These are phyloP conservation scores for Thielaviopsis cerberus DNA, from an alignment of 2,329 filamentous ascomycete genomes.

Conservation along the genomic window DNA sequence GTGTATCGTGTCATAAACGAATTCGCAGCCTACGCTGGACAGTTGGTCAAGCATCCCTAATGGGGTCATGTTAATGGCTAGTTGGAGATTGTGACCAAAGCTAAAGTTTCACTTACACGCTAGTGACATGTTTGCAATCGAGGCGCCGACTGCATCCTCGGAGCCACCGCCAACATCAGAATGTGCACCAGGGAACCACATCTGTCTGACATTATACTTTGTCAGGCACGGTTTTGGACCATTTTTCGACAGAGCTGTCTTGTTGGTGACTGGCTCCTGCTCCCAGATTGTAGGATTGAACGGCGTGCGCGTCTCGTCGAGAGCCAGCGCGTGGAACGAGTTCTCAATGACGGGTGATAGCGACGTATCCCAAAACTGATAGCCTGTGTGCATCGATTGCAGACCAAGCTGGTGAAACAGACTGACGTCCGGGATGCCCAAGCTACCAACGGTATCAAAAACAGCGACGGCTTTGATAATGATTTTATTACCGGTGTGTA, in stretches of 20 bases:
- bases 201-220: slow-evolving; percentile 26
- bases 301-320: slow-evolving; percentile 36
- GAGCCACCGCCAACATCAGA: slow-evolving; percentile 52
- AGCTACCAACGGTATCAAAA: slow-evolving; percentile 26
- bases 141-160: slow-evolving; percentile 21
- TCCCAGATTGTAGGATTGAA: slow-evolving; percentile 40
- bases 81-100: neutral
- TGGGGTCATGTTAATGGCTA: neutral
- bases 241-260: slow-evolving; percentile 13
- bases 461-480: slow-evolving; percentile 26
- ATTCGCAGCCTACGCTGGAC: slow-evolving; percentile 31
- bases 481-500: slow-evolving; percentile 1
- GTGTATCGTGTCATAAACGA: slow-evolving; percentile 21
- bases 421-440: slow-evolving; percentile 25
- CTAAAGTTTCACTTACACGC: slow-evolving; percentile 18
- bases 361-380: slow-evolving; percentile 34
- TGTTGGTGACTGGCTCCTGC: slow-evolving; percentile 22
- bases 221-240: slow-evolving; percentile 1
- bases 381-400: slow-evolving; percentile 26
- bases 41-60: slow-evolving; percentile 40
- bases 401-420: slow-evolving; percentile 30
- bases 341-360: slow-evolving; percentile 34
- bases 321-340: slow-evolving; percentile 39
- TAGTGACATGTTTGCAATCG: slow-evolving; percentile 23
- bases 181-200: slow-evolving; percentile 55